phyloP scores from a whole-genome alignment of 2,329 filamentous ascomycete genomes.

The Aspergillus clavatus region DNA sequence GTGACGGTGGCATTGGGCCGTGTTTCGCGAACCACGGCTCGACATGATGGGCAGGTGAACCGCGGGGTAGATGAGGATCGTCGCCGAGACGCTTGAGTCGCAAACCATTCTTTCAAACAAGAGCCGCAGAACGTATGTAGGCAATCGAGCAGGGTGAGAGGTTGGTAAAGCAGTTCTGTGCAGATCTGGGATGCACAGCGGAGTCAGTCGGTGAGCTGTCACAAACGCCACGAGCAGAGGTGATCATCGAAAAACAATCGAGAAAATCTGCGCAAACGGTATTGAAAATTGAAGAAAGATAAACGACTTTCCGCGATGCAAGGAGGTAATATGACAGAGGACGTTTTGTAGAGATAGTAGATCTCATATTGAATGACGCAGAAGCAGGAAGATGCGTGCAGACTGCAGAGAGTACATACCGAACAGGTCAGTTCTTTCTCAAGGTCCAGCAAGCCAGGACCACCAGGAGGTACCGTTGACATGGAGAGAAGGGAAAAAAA shows the following conservation, averaged over 20 bases:
- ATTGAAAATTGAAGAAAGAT: background rate
- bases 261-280: too few species aligned
- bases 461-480: constrained; percentile 13
- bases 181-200: constrained; percentile 64
- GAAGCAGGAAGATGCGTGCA: background rate
- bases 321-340: too few species aligned
- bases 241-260: too few species aligned
- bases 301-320: background rate
- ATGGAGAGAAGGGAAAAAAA: constrained; percentile 8
- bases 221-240: too few species aligned
- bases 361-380: background rate
- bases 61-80: constrained; percentile 47
- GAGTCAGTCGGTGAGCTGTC: background rate
- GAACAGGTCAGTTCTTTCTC: constrained; percentile 95
- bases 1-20: constrained; percentile 86
- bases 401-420: constrained; percentile 53
- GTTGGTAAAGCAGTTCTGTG: constrained; percentile 88
- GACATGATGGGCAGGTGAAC: constrained; percentile 91
- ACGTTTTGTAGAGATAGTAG: too few species aligned
- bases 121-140: constrained; percentile 94
- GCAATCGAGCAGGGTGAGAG: constrained; percentile 85
- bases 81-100: constrained; percentile 62
- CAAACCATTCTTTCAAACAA: constrained; percentile 95
- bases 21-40: constrained; percentile 78
- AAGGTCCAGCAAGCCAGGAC: constrained; percentile 56